Percentiles rank a stretch among this genome's conserved stretches.
Evolutionary conservation across 2,329 filamentous ascomycete species (phyloP).

Genomic region (Sporothrix phasma): DNA sequence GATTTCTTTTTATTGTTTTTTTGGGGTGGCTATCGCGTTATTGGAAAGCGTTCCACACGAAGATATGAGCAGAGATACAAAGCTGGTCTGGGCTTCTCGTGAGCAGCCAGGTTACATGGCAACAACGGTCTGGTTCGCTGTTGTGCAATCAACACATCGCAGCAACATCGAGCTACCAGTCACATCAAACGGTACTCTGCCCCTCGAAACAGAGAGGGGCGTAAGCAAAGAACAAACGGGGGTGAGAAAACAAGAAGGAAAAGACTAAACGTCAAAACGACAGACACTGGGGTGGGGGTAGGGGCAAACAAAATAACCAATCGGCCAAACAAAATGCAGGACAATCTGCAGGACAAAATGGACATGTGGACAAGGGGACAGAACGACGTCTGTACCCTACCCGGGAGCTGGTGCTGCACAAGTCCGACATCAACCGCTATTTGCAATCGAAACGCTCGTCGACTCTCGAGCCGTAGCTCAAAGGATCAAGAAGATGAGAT

Average conservation of each 20-base stretch:
- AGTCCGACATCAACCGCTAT: background rate
- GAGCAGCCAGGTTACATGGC: background rate
- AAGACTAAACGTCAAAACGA: background rate
- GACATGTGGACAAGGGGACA: too few relatives aligned
- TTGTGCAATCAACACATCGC: background rate
- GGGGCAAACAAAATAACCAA: background rate
- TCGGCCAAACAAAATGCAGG: too few relatives aligned
- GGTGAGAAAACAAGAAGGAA: background rate
- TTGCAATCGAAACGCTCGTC: background rate
- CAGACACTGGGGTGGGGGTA: background rate
- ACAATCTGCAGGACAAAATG: too few relatives aligned
- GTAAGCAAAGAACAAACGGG: background rate
- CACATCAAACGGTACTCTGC: background rate
- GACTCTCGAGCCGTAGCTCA: background rate
- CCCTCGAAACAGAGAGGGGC: background rate
- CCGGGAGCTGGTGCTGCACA: background rate
- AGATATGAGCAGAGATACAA: background rate
- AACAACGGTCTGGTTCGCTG: background rate
- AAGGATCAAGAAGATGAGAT: background rate
- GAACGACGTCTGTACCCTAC: background rate
- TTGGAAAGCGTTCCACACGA: background rate
- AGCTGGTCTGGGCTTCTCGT: background rate
- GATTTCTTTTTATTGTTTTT: slow-evolving; percentile 7
- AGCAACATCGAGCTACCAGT: background rate
- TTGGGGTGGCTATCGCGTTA: background rate